Conservation (phyloP, 2,329 filamentous ascomycete genomes). For the Ophiostoma angusticollis region DNA sequence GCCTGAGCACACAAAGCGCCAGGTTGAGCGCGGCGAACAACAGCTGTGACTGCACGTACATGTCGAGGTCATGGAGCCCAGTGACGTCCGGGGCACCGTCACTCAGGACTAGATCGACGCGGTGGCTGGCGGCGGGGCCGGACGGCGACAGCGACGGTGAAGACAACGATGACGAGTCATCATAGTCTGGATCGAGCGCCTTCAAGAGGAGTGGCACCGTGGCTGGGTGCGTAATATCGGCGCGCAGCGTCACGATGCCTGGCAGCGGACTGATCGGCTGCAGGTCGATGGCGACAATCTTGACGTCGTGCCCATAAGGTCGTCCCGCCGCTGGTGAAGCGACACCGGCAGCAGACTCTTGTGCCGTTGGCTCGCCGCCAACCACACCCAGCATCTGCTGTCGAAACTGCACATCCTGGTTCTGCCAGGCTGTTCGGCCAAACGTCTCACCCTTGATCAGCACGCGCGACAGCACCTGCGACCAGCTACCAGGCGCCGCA, state of each 20-base stretch:
- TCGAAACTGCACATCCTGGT: conserved; percentile 57
- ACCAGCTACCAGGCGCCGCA: conserved; percentile 93
- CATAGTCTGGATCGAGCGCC: conserved; percentile 64
- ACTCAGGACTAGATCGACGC: conserved; percentile 86
- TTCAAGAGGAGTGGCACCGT: conserved; percentile 81
- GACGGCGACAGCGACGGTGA: neutral
- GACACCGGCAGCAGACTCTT: too few species aligned
- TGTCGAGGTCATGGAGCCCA: conserved; percentile 91
- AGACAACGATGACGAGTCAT: conserved; percentile 16
- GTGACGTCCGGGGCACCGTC: conserved; percentile 96
- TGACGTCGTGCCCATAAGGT: conserved; percentile 59
- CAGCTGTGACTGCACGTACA: conserved; percentile 93
- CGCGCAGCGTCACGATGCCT: conserved; percentile 81
- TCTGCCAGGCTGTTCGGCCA: conserved; percentile 73
- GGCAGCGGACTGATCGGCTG: conserved; percentile 92
- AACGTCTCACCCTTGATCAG: conserved; percentile 90
- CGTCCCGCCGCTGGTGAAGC: conserved; percentile 8
- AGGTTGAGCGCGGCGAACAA: conserved; percentile 90
- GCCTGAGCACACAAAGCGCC: conserved; percentile 72
- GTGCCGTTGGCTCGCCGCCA: conserved; percentile 24
- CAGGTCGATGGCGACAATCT: conserved; percentile 90
- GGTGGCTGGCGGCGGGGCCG: conserved; percentile 41
- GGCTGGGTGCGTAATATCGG: conserved; percentile 93
- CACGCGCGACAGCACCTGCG: conserved; percentile 85
- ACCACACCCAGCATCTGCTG: conserved; percentile 44